Base-by-base conservation (phyloP, 768 basidiomycete species). In the Tubosaeta brunneosetosa region DNA sequence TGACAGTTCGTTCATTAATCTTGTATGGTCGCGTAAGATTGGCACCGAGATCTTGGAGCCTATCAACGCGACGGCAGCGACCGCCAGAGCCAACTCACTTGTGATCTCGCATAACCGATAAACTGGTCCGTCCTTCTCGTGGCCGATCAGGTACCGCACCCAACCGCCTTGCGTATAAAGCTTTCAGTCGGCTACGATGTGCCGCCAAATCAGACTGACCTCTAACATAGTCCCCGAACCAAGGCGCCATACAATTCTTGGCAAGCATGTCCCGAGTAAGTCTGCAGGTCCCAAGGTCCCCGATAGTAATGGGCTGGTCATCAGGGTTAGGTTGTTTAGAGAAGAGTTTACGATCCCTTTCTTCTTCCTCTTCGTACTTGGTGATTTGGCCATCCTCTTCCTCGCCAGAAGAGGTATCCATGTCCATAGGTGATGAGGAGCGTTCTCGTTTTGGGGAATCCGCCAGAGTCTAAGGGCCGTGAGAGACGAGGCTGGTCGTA, bases 41-140 rank as follows among this genome's bases (percentile, higher is more conserved):
- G 43, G 73, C 66, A 26, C 75, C 73, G 41, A 87, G 70, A 63
- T 78, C 82, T 80, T 80, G 55, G 22, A 49, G 12, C 56, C 52
- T 40, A 38, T 56, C 48, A 53, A 52, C n/a, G n/a, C 33, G 32
- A 36, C 9, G 37, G 40, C 6, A 19, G 11, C 16, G 45, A 53
- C 22, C 44, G 17, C 38, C 31, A 40, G 34, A 45, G n/a, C 47
- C 26, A 27, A 76, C 90, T 59, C 51, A 94, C 94, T 81, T 17
- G 71, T 68, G 34, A 98, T 75, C 69, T 90, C 81, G 64, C 91
- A 94, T 44, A 94, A 78, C 50, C 94, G 81, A 68, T 97, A 97
- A 19, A 88, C 79, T 16, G 79, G 75, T 48, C 73, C 60, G 6
- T 77, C 74, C 9, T 71, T 66, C 46, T 90, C 85, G 2, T 73